A percentile compares a stretch with the other conserved stretches of the same genome.
These are phyloP conservation scores for Alternaria panax DNA, from an alignment of 2,329 filamentous ascomycete genomes.

Conservation along the genomic window DNA sequence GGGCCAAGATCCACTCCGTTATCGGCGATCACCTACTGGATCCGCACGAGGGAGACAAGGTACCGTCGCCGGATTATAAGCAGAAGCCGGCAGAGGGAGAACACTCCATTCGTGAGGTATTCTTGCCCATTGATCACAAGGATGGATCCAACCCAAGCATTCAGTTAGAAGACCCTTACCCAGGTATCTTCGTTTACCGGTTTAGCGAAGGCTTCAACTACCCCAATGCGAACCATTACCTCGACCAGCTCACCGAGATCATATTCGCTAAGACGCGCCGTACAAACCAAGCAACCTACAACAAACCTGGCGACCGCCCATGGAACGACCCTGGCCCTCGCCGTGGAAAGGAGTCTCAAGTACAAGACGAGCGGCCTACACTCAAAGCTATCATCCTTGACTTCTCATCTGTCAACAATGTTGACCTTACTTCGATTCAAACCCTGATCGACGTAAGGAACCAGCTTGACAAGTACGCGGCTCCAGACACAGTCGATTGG, in stretches of 20 bases:
- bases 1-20: constrained; percentile 85
- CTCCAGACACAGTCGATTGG: constrained; percentile 88
- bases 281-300: constrained; percentile 73
- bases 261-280: constrained; percentile 71
- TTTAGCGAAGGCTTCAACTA: constrained; percentile 98
- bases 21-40: constrained; percentile 74
- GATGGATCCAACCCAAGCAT: constrained; percentile 91
- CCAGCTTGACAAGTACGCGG: constrained; percentile 86
- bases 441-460: constrained; percentile 94
- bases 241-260: constrained; percentile 68
- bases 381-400: constrained; percentile 91
- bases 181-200: constrained; percentile 94
- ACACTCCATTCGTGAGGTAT: constrained; percentile 74
- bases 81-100: constrained; percentile 39
- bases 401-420: constrained; percentile 92
- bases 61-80: constrained; percentile 16
- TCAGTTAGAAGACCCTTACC: constrained; percentile 79
- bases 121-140: constrained; percentile 82
- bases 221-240: constrained; percentile 87
- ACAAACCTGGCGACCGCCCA: constrained; percentile 71
- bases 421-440: constrained; percentile 92
- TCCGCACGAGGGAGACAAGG: constrained; percentile 50
- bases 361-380: constrained; percentile 65
- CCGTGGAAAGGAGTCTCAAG: constrained; percentile 56
- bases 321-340: constrained; percentile 93